Conservation (phyloP, 1,139 yeast genomes). For the Debaryomycetaceae sp. region DNA sequence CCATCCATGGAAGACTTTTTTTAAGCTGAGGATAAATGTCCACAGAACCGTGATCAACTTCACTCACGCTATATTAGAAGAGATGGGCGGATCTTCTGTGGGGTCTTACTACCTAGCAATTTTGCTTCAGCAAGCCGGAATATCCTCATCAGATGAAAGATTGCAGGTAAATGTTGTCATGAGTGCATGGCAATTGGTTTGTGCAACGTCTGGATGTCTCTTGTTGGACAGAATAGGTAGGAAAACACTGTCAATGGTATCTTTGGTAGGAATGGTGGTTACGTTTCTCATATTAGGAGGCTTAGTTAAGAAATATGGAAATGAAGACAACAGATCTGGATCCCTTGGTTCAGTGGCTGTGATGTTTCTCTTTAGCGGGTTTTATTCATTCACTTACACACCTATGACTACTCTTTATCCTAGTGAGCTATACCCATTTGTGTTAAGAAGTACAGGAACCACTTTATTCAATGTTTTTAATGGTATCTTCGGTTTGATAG, state of each 20-base stretch:
- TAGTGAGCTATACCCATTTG: slow-evolving; percentile 11
- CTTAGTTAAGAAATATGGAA: slow-evolving; percentile 10
- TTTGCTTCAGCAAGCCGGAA: slow-evolving; percentile 11
- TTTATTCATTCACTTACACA: slow-evolving; percentile 12
- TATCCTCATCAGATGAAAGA: neutral
- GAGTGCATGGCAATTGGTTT: slow-evolving; percentile 6
- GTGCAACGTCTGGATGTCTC: slow-evolving; percentile 9
- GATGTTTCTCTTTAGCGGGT: slow-evolving; percentile 15
- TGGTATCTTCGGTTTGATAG: slow-evolving; percentile 10
- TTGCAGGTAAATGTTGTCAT: neutral
- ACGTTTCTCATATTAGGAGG: slow-evolving; percentile 9
- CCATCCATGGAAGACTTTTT: slow-evolving; percentile 11
- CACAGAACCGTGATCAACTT: slow-evolving; percentile 9
- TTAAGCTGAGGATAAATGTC: slow-evolving; percentile 8
- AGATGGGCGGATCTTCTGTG: slow-evolving; percentile 15
- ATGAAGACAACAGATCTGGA: slow-evolving; percentile 10
- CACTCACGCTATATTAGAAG: slow-evolving; percentile 12
- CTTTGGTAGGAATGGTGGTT: slow-evolving; percentile 10
- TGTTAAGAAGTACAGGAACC: slow-evolving; percentile 7
- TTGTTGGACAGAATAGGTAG: slow-evolving; percentile 12
- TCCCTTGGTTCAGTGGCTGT: slow-evolving; percentile 12
- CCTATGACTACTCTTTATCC: slow-evolving; percentile 11
- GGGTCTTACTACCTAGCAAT: slow-evolving; percentile 10
- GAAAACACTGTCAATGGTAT: slow-evolving; percentile 6
- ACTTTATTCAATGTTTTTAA: slow-evolving; percentile 6